A percentile compares a stretch with the other conserved stretches of the same genome.
phyloP scores from a whole-genome alignment of 1,284 basidiomycete genomes.

The Irpex rosettiformis region DNA sequence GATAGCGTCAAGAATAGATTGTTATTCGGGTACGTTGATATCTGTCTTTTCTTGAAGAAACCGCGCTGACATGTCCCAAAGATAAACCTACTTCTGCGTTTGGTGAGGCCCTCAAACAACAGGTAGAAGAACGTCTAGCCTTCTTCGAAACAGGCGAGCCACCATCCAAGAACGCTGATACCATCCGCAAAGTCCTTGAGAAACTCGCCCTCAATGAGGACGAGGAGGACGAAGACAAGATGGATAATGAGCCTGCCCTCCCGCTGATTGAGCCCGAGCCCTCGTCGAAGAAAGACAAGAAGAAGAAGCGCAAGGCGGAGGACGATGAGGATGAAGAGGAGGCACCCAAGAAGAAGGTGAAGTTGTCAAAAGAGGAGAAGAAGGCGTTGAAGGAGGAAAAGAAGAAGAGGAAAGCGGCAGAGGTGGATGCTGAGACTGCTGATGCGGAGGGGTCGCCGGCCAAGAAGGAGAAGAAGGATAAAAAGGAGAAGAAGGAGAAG shows the following conservation, averaged over 20 bases:
- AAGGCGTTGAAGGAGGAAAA: conserved; percentile 77
- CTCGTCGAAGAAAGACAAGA: conserved; percentile 49
- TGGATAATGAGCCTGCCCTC: conserved; percentile 39
- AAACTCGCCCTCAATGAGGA: conserved; percentile 72
- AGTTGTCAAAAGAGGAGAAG: conserved; percentile 80
- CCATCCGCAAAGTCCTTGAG: conserved; percentile 85
- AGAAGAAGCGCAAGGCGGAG: conserved; percentile 61
- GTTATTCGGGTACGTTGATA: conserved; percentile 73
- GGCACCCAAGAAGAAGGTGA: conserved; percentile 64
- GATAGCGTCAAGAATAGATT: conserved; percentile 97
- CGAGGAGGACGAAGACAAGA: conserved; percentile 59
- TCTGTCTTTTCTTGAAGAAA: neutral
- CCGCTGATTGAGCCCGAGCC: conserved; percentile 50
- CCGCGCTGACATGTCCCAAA: conserved; percentile 24
- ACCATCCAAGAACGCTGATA: conserved; percentile 84
- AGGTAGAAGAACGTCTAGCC: conserved; percentile 93
- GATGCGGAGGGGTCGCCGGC: conserved; percentile 21
- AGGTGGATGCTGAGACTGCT: conserved; percentile 36
- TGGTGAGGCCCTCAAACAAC: conserved; percentile 88
- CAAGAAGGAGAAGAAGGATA: conserved; percentile 36
- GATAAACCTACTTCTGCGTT: conserved; percentile 91
- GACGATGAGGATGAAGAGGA: conserved; percentile 55
- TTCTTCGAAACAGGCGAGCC: conserved; percentile 93
- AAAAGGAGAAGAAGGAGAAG: conserved; percentile 33
- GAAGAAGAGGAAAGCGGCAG: conserved; percentile 53